Evolutionary conservation across 306 rosid species (phyloP), one percentile per base, ranked within the genome.

Genomic region (Sphenostylis stenocarpa): DNA sequence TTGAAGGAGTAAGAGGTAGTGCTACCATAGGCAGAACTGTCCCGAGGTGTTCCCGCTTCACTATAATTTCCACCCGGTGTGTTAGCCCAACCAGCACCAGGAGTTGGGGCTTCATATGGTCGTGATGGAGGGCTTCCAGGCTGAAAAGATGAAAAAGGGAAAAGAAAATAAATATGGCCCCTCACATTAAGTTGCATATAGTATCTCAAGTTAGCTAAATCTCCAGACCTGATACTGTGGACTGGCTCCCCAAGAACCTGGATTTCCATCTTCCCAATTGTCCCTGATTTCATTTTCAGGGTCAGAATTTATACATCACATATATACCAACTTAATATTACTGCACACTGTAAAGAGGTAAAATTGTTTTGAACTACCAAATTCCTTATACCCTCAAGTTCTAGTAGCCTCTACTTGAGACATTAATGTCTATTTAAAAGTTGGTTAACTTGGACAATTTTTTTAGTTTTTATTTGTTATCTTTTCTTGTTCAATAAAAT

Each of bases 251-350:
- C 98, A 96, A 81, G 98, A 91, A 76, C 81, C 99, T 43, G 99
- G 99, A 80, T 96, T 96, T 75, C 93, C 99, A 67, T 96, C 99
- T 81, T 96, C 99, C 98, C 98, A 96, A 76, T 88, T 89, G 75
- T 96, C 98, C 96, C 98, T 93, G 80, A 57, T 80, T 77, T 77
- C 16, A 31, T 70, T 49, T 67, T 49, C 71, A 87, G 38, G 79
- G 63, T 65, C 76, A 86, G 79, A 74, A 68, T 65, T 75, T 62
- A 78, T 49, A 81, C 57, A 53, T 47, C 41, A 62, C 3, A 47
- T 34, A 38, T 53, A 56, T n/a, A 82, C 66, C 26, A 77, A 34
- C n/a, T 39, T 12, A 48, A 64, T 36, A 62, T 41, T 16, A 15
- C 17, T 6, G 29, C 70, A 78, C 53, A 45, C 36, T 26, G 12